A percentile compares a stretch with the other conserved stretches of the same genome.
phyloP scores from a whole-genome alignment of 768 basidiomycete species.

The Mycena sanguinolenta region DNA sequence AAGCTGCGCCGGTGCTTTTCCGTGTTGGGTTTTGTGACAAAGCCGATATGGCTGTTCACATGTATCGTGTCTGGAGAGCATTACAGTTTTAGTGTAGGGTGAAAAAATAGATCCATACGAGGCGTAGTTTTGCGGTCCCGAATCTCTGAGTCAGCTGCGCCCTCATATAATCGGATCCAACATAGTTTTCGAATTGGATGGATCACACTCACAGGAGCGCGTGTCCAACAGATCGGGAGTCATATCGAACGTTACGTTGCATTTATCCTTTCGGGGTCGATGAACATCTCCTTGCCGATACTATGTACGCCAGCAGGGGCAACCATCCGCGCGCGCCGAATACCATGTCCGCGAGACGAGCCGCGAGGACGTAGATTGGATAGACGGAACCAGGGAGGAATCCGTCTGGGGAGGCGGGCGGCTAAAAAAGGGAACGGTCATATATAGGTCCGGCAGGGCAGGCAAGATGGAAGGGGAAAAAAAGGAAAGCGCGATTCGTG shows the following conservation, averaged over 20 bases:
- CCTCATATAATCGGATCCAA: too few species aligned
- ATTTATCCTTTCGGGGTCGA: background rate
- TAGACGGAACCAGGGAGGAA: slow-evolving; percentile 26
- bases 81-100: too few species aligned
- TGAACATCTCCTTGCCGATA: slow-evolving; percentile 23
- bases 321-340: slow-evolving; percentile 25
- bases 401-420: slow-evolving; percentile 27
- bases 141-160: too few species aligned
- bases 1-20: background rate
- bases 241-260: background rate
- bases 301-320: slow-evolving; percentile 32
- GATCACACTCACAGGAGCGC: background rate
- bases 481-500: too few species aligned
- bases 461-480: too few species aligned
- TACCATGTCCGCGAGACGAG: slow-evolving; percentile 32
- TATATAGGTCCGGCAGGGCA: too few species aligned
- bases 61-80: background rate
- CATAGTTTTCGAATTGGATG: too few species aligned
- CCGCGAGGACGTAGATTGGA: slow-evolving; percentile 13
- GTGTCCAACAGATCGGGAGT: background rate
- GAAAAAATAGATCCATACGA: too few species aligned
- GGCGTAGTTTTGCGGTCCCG: too few species aligned
- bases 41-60: background rate
- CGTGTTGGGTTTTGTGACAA: background rate
- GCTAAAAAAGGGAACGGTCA: too few species aligned